A percentile compares a stretch with the other conserved stretches of the same genome.
Evolutionary conservation across 768 basidiomycete genomes (phyloP).

Genomic region (Postia placenta): DNA sequence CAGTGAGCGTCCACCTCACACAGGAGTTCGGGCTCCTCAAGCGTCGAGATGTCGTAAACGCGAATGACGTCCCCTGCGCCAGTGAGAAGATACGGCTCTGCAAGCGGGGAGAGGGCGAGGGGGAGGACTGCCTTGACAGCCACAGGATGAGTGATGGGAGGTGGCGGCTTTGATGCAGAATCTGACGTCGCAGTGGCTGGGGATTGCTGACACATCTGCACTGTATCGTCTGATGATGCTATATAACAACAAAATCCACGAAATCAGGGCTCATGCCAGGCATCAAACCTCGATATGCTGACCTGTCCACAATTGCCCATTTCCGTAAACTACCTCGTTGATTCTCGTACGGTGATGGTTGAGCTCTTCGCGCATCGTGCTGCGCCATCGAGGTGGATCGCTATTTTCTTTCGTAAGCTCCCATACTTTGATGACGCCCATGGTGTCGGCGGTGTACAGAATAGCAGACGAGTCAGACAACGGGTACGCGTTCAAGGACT

Average conservation of each 20-base stretch:
- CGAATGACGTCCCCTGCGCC: slow-evolving; percentile 81
- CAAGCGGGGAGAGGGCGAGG: slow-evolving; percentile 54
- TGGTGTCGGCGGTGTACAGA: slow-evolving; percentile 85
- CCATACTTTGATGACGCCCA: slow-evolving; percentile 89
- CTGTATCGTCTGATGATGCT: slow-evolving; percentile 91
- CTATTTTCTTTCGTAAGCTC: slow-evolving; percentile 43
- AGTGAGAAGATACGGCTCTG: slow-evolving; percentile 71
- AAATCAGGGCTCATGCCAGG: not conserved
- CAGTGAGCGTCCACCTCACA: slow-evolving; percentile 79
- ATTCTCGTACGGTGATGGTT: slow-evolving; percentile 78
- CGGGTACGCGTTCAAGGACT: slow-evolving; percentile 57
- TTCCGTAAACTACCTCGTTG: slow-evolving; percentile 60
- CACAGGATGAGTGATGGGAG: slow-evolving; percentile 51
- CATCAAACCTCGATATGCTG: not conserved
- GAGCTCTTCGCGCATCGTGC: slow-evolving; percentile 48
- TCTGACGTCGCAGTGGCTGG: slow-evolving; percentile 15
- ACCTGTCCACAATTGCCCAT: slow-evolving; percentile 91
- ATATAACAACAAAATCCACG: slow-evolving; percentile 3
- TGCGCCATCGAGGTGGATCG: slow-evolving; percentile 41
- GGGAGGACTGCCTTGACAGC: slow-evolving; percentile 74
- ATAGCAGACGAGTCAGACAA: slow-evolving; percentile 39
- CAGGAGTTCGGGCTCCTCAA: slow-evolving; percentile 65
- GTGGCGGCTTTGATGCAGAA: slow-evolving; percentile 28
- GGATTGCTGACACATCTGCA: slow-evolving; percentile 57
- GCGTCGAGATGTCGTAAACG: slow-evolving; percentile 69